Evolutionary conservation across 164 flowering plant species (phyloP).

Genomic region (Annona squamosa): DNA sequence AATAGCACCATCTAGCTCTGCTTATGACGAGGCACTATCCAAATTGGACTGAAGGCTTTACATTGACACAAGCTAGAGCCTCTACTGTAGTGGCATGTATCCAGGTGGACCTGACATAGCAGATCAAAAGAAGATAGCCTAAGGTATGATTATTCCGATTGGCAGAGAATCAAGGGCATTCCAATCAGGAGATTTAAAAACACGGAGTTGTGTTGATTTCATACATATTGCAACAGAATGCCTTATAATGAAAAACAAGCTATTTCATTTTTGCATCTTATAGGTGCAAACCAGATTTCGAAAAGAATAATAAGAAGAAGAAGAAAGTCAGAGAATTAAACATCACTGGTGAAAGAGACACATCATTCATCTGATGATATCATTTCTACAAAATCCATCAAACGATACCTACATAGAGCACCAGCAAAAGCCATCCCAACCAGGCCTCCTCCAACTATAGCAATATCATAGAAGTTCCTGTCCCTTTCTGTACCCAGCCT

Average conservation of each 20-base stretch:
- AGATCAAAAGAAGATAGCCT: neutral
- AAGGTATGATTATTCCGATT: neutral
- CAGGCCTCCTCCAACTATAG: conserved; percentile 99
- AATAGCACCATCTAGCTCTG: neutral
- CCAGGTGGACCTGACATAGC: neutral
- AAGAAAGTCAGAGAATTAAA: neutral
- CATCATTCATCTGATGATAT: conserved; percentile 8
- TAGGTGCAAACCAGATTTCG: neutral
- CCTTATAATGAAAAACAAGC: neutral
- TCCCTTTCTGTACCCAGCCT: conserved; percentile 17
- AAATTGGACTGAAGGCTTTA: neutral
- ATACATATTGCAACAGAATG: neutral
- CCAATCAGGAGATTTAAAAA: neutral
- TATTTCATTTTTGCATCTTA: neutral
- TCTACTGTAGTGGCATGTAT: neutral
- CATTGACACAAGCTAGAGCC: neutral
- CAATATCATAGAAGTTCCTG: conserved; percentile 56
- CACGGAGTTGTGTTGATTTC: neutral
- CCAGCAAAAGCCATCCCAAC: conserved; percentile 96
- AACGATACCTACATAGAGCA: conserved; percentile 57
- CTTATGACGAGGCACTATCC: neutral
- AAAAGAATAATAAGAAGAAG: no score
- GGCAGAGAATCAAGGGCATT: neutral
- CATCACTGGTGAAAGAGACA: neutral
- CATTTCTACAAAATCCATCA: neutral